These are phyloP conservation scores for Boletus bicolor DNA, from an alignment of 768 basidiomycete species.

Conservation along the genomic window DNA sequence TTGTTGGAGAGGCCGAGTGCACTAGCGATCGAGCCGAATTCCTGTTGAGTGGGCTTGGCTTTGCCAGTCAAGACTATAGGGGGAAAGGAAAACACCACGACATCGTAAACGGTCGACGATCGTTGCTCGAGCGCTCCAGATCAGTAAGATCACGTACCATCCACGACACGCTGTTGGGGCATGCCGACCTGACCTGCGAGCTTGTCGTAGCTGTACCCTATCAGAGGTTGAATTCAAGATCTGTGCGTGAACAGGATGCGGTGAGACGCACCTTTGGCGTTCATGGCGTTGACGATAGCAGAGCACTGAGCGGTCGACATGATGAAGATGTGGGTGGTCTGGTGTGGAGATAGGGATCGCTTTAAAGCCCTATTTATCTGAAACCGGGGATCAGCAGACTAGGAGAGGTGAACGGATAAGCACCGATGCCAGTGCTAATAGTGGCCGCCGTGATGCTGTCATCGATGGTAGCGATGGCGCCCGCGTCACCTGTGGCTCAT, in stretches of 20 bases:
- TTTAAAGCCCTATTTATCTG: constrained; percentile 14
- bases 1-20: constrained; percentile 39
- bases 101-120: background rate
- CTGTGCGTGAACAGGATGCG: background rate
- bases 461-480: no score
- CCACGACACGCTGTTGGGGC: constrained; percentile 46
- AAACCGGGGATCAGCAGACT: constrained; percentile 7
- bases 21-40: constrained; percentile 47
- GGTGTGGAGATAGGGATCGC: background rate
- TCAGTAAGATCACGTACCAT: constrained; percentile 40
- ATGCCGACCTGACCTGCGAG: constrained; percentile 47
- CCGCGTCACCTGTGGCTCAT: no score
- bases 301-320: constrained; percentile 42
- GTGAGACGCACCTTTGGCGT: constrained; percentile 40
- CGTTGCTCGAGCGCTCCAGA: no score
- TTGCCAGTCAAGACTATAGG: constrained; percentile 47
- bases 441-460: background rate
- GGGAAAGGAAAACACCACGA: background rate
- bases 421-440: background rate
- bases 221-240: background rate
- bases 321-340: constrained; percentile 38
- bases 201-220: constrained; percentile 12
- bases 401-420: constrained; percentile 13
- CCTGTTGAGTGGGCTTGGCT: constrained; percentile 40
- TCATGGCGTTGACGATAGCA: constrained; percentile 53